Evolutionary conservation across 768 basidiomycete species (phyloP).

Genomic region (Auricularia sp.): DNA sequence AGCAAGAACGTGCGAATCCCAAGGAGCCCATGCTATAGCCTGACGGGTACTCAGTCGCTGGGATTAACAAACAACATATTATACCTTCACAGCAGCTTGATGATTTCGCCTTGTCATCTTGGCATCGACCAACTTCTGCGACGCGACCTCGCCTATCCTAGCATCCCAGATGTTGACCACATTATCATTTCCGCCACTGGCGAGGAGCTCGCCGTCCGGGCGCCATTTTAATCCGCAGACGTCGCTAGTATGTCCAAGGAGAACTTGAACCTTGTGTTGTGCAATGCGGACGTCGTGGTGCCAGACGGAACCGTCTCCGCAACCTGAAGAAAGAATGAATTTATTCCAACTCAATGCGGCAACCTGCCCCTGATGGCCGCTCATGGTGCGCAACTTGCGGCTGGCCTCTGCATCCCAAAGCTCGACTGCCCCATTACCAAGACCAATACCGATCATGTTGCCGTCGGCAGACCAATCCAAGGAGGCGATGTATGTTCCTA

Average conservation of each 20-base stretch:
- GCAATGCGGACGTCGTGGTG: slow-evolving; percentile 91
- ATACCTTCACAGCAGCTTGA: slow-evolving; percentile 67
- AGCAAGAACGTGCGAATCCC: slow-evolving; percentile 86
- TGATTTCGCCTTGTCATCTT: slow-evolving; percentile 92
- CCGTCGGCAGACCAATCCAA: slow-evolving; percentile 67
- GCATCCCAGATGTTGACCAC: slow-evolving; percentile 98
- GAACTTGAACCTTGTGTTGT: slow-evolving; percentile 80
- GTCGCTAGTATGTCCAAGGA: slow-evolving; percentile 84
- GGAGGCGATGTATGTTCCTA: slow-evolving; percentile 64
- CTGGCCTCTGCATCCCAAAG: slow-evolving; percentile 83
- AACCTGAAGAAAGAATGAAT: slow-evolving; percentile 80
- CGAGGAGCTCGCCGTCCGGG: slow-evolving; percentile 79
- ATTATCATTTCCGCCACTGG: slow-evolving; percentile 95
- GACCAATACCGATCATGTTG: slow-evolving; percentile 70
- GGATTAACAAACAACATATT: no score
- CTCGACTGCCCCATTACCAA: slow-evolving; percentile 77
- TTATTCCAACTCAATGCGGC: slow-evolving; percentile 81
- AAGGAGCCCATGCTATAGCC: slow-evolving; percentile 94
- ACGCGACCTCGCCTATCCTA: slow-evolving; percentile 45
- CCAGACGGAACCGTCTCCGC: slow-evolving; percentile 90
- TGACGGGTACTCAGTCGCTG: no score
- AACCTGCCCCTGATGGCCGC: slow-evolving; percentile 74
- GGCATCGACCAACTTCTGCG: slow-evolving; percentile 36
- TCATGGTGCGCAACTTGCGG: slow-evolving; percentile 83
- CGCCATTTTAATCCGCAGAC: slow-evolving; percentile 92